These are phyloP conservation scores for Rutstroemia sp. DNA, from an alignment of 2,329 filamentous ascomycete species.

Conservation along the genomic window DNA sequence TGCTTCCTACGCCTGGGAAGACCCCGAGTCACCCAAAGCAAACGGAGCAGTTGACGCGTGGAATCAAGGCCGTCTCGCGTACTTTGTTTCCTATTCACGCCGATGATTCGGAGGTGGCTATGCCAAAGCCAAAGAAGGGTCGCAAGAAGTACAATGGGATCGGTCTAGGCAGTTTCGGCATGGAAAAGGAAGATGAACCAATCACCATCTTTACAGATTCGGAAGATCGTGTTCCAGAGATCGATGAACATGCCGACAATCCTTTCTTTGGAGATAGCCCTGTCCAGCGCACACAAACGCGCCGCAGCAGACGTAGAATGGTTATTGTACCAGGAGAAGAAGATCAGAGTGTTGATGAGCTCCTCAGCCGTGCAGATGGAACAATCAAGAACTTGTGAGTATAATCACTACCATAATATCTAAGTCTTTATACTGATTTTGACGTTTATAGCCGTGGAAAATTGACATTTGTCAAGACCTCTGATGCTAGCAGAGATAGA, in stretches of 20 bases:
- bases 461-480: conserved; percentile 61
- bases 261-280: conserved; percentile 55
- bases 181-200: conserved; percentile 43
- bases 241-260: conserved; percentile 60
- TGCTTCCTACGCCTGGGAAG: conserved; percentile 73
- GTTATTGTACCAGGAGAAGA: conserved; percentile 48
- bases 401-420: conserved; percentile 24
- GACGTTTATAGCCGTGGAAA: conserved; percentile 59
- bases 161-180: conserved; percentile 50
- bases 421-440: conserved; percentile 23
- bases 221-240: conserved; percentile 66
- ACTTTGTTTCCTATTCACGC: conserved; percentile 48
- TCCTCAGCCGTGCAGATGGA: conserved; percentile 66
- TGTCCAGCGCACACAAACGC: conserved; percentile 30
- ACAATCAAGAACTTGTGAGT: conserved; percentile 71
- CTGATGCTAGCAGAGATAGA: conserved; percentile 22
- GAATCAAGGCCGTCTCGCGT: conserved; percentile 48
- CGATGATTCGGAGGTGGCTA: conserved; percentile 43
- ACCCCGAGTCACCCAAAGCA: conserved; percentile 60
- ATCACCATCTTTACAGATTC: conserved; percentile 74
- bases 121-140: conserved; percentile 52
- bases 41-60: conserved; percentile 40
- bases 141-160: conserved; percentile 49
- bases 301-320: conserved; percentile 47
- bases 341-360: conserved; percentile 33